phyloP scores from a whole-genome alignment of 2,329 filamentous ascomycete species.

The Venturia nashicola region DNA sequence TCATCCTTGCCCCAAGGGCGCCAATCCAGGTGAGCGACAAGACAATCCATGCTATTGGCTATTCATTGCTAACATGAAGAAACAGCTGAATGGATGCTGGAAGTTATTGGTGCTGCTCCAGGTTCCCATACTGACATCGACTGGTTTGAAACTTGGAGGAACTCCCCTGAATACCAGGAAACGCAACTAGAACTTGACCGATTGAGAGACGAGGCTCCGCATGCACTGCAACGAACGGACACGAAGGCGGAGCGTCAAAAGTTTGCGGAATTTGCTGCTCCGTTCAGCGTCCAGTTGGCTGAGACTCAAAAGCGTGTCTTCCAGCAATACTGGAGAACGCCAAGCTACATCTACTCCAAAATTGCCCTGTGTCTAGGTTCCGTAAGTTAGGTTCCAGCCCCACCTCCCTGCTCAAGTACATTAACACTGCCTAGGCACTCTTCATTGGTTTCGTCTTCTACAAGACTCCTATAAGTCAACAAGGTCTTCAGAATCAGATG shows the following conservation, averaged over 20 bases:
- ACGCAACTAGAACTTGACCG: slow-evolving; percentile 34
- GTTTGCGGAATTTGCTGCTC: slow-evolving; percentile 70
- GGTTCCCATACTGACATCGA: slow-evolving; percentile 37
- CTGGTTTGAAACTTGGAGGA: slow-evolving; percentile 37
- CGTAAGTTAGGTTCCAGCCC: slow-evolving; percentile 1
- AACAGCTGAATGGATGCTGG: slow-evolving; percentile 62
- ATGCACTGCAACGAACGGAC: slow-evolving; percentile 23
- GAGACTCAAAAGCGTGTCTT: slow-evolving; percentile 65
- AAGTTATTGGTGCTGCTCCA: slow-evolving; percentile 41
- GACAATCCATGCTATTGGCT: not conserved
- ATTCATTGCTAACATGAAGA: slow-evolving; percentile 18
- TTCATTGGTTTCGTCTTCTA: slow-evolving; percentile 79
- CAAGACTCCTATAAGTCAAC: slow-evolving; percentile 56
- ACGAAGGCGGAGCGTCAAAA: slow-evolving; percentile 37
- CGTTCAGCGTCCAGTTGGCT: slow-evolving; percentile 54
- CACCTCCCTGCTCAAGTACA: slow-evolving; percentile 6
- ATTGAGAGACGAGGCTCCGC: slow-evolving; percentile 28
- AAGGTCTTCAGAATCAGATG: slow-evolving; percentile 76
- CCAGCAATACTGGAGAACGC: slow-evolving; percentile 85
- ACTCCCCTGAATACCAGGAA: slow-evolving; percentile 32
- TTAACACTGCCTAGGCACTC: slow-evolving; percentile 34
- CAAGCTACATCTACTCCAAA: slow-evolving; percentile 83
- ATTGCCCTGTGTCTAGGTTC: slow-evolving; percentile 44
- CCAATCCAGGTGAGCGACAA: slow-evolving; percentile 40
- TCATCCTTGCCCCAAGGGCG: slow-evolving; percentile 48